These are phyloP conservation scores for Staphylotrichum longicolle DNA, from an alignment of 495 filamentous ascomycete species.

Conservation along the genomic window DNA sequence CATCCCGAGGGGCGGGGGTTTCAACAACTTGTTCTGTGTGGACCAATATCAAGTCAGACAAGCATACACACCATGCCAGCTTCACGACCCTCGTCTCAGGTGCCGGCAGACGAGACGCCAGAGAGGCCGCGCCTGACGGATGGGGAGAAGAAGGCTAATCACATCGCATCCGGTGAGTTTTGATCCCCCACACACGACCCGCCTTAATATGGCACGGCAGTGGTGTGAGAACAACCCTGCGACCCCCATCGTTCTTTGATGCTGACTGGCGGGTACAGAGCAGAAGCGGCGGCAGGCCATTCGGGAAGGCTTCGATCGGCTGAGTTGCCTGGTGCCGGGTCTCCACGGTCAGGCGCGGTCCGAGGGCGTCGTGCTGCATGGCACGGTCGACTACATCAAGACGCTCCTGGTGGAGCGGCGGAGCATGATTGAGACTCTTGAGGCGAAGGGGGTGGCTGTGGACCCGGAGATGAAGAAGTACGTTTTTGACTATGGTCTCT, in stretches of 20 bases:
- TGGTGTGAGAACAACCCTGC: background rate
- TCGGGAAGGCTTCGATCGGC: slow-evolving; percentile 78
- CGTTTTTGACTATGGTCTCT: slow-evolving; percentile 7
- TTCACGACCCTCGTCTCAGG: background rate
- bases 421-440: slow-evolving; percentile 48
- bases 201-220: background rate
- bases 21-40: no score
- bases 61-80: background rate
- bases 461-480: slow-evolving; percentile 23
- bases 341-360: slow-evolving; percentile 79
- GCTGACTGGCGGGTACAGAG: slow-evolving; percentile 46
- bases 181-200: background rate
- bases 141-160: slow-evolving; percentile 86
- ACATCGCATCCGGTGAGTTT: slow-evolving; percentile 65
- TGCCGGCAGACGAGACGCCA: background rate
- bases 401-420: slow-evolving; percentile 61
- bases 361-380: slow-evolving; percentile 77
- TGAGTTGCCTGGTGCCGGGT: slow-evolving; percentile 80
- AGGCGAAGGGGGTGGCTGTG: slow-evolving; percentile 27
- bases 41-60: no score
- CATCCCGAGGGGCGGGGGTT: background rate
- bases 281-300: slow-evolving; percentile 87
- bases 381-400: slow-evolving; percentile 70
- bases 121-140: slow-evolving; percentile 73
- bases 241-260: no score